These are phyloP conservation scores for Neoboletus brunneissimus DNA, from an alignment of 768 basidiomycete genomes.

Conservation along the genomic window DNA sequence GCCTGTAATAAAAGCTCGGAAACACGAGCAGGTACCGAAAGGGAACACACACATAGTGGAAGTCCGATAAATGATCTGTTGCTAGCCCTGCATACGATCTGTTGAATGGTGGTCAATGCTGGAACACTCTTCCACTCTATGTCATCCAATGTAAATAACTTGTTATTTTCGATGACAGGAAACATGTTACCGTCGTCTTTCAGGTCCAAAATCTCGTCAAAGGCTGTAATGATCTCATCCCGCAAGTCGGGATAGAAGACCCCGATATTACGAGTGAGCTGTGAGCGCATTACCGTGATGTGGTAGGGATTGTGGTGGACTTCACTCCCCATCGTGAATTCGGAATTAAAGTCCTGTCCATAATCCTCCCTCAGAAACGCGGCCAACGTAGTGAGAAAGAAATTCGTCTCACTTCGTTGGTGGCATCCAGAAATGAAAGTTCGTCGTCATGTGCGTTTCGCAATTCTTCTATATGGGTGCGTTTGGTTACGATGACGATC, in stretches of 20 bases:
- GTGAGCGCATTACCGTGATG: conserved; percentile 20
- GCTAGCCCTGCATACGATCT: conserved; percentile 39
- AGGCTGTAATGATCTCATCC: conserved; percentile 43
- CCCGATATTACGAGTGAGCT: conserved; percentile 38
- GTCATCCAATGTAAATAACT: not conserved
- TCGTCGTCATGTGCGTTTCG: conserved; percentile 37
- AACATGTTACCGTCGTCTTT: conserved; percentile 7
- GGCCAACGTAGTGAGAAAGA: too few species aligned
- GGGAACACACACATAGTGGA: conserved; percentile 37
- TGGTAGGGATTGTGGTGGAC: conserved; percentile 31
- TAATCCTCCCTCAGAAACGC: not conserved
- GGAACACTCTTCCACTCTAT: conserved; percentile 39
- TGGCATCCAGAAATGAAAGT: conserved; percentile 34
- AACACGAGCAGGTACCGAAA: not conserved
- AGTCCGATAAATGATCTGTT: conserved; percentile 51
- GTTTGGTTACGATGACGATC: conserved; percentile 36
- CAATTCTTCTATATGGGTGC: conserved; percentile 37
- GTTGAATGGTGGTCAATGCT: conserved; percentile 25
- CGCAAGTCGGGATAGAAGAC: conserved; percentile 38
- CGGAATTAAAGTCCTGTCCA: conserved; percentile 33
- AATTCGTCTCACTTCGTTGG: conserved; percentile 30
- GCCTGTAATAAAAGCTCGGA: conserved; percentile 26
- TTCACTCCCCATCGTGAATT: conserved; percentile 36
- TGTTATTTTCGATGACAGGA: not conserved
- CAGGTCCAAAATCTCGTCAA: conserved; percentile 36